phyloP scores from a whole-genome alignment of 208 protist species.

The Leishmania martiniquensis region DNA sequence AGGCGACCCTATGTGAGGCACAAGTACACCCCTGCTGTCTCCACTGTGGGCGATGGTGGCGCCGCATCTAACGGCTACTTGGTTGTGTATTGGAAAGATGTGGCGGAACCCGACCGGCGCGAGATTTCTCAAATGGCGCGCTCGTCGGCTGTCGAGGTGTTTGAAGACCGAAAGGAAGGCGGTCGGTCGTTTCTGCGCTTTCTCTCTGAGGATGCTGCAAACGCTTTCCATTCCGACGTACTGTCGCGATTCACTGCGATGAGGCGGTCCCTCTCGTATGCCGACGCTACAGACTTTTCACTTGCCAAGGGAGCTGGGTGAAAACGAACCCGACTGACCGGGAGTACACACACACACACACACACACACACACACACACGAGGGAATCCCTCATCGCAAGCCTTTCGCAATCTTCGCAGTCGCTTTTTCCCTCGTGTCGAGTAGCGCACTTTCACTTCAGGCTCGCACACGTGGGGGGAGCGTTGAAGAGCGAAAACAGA shows the following conservation, averaged over 20 bases:
- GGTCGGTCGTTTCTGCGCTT: slow-evolving; percentile 70
- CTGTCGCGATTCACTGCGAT: slow-evolving; percentile 32
- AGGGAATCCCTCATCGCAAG: slow-evolving; percentile 1
- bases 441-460: not conserved
- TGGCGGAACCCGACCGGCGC: slow-evolving; percentile 16
- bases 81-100: slow-evolving; percentile 44
- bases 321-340: not conserved
- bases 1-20: slow-evolving; percentile 55
- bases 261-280: slow-evolving; percentile 55
- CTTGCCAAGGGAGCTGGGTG: slow-evolving; percentile 35
- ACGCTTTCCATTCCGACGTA: slow-evolving; percentile 39
- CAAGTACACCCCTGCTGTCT: slow-evolving; percentile 3
- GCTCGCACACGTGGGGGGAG: not conserved
- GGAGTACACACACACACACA: not conserved
- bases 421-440: not conserved
- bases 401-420: not conserved
- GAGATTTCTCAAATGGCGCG: slow-evolving; percentile 19
- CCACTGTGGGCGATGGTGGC: not conserved
- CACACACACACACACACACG: not conserved
- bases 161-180: slow-evolving; percentile 70
- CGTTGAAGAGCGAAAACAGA: not conserved
- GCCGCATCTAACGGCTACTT: slow-evolving; percentile 35
- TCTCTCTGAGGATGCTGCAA: slow-evolving; percentile 39
- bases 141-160: slow-evolving; percentile 33
- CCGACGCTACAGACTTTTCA: slow-evolving; percentile 41